Evolutionary conservation across 2,329 filamentous ascomycete species (phyloP), one percentile per base, ranked within the genome.

Genomic region (Aspergillus sp.): DNA sequence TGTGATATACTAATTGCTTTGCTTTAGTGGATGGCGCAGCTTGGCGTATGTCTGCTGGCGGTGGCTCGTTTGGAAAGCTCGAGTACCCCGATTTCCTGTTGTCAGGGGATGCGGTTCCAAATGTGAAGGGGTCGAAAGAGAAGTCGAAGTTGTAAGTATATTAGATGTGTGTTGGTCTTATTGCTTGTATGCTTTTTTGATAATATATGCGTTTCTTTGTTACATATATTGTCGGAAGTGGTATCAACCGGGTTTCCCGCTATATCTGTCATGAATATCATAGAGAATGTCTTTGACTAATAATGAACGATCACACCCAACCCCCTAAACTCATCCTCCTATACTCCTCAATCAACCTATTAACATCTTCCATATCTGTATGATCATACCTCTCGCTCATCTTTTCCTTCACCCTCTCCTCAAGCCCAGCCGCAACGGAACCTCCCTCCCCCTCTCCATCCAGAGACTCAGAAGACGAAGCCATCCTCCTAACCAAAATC

Each of bases 71-170:
- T 5, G 64, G 68, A 9, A 62, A 61, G 5, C 71, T 76, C 52
- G 53, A 64, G 45, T 84, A 84, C 60, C 81, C 81, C 0, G 80
- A 83, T 52, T 81, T 82, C 55, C 64, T 84, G 15, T 68, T 83
- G 2, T 75, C 73, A 2, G 79, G 76, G 1, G 63, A 73, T 12
- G 64, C 64, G 2, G 75, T 84, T 3, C 70, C 71, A n/a, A 81
- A 81, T 5, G 81, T 83, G 9, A 77, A 76, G 49, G 78, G 78
- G 47, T 12, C 25, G 10, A 30, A 30, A 10, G 25, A 30, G 25
- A 20, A 20, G 20, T 7, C 15, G 10, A 17, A 81, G 78, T 44
- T 74, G 74, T 47, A 57, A 60, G 13, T 10, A 9, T 27, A 2
- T 27, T 10, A 27, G 25, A 27, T 10, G 7, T 27, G 25, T 27